phyloP scores from a whole-genome alignment of 2,329 filamentous ascomycete genomes.

The Canariomyces notabilis region DNA sequence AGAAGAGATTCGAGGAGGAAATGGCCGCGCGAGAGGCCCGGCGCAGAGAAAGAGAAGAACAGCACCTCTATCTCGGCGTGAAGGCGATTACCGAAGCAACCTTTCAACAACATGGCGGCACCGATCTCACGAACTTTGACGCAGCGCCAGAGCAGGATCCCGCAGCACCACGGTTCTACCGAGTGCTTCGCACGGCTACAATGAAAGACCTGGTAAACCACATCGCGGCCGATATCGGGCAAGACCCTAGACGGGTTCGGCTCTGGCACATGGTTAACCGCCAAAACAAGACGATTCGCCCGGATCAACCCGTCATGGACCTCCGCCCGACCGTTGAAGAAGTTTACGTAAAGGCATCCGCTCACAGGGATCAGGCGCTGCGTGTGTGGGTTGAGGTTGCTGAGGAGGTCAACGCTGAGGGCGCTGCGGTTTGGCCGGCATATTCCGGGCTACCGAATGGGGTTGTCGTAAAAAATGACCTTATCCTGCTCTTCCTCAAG shows the following conservation, averaged over 20 bases:
- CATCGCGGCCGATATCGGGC: slow-evolving; percentile 64
- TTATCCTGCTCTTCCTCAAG: slow-evolving; percentile 85
- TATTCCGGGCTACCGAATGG: slow-evolving; percentile 54
- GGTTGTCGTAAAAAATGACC: slow-evolving; percentile 54
- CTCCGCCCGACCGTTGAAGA: slow-evolving; percentile 74
- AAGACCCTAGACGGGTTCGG: slow-evolving; percentile 66
- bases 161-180: slow-evolving; percentile 66
- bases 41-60: slow-evolving; percentile 86
- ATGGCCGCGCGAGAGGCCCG: slow-evolving; percentile 67
- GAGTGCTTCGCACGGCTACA: slow-evolving; percentile 68
- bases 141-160: slow-evolving; percentile 50
- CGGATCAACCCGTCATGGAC: slow-evolving; percentile 81
- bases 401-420: slow-evolving; percentile 60
- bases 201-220: slow-evolving; percentile 68
- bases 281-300: slow-evolving; percentile 92
- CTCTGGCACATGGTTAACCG: slow-evolving; percentile 98
- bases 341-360: slow-evolving; percentile 44
- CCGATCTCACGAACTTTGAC: slow-evolving; percentile 73
- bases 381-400: slow-evolving; percentile 83
- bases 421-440: slow-evolving; percentile 67
- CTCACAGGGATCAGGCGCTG: slow-evolving; percentile 66
- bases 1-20: slow-evolving; percentile 79
- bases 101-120: slow-evolving; percentile 75
- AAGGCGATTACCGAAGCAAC: slow-evolving; percentile 77
- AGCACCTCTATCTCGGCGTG: slow-evolving; percentile 84